A percentile compares a stretch with the other conserved stretches of the same genome.
phyloP scores from a whole-genome alignment of 495 filamentous ascomycete genomes.

The Podospora didyma region DNA sequence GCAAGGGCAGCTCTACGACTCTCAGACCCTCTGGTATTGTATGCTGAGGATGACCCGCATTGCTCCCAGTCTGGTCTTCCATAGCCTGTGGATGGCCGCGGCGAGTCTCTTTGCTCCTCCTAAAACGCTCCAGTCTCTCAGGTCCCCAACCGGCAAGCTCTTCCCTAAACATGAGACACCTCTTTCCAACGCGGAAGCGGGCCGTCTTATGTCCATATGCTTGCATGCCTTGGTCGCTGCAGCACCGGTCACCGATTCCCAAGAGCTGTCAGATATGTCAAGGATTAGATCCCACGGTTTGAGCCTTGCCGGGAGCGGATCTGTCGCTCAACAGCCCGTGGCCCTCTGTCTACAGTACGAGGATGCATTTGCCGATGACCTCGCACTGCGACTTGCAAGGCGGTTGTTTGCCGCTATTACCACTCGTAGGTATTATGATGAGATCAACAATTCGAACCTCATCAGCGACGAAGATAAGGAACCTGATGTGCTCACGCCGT shows the following conservation, averaged over 20 bases:
- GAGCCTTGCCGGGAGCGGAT: constrained; percentile 31
- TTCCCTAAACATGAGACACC: constrained; percentile 32
- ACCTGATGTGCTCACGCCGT: constrained; percentile 39
- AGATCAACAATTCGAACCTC: constrained; percentile 31
- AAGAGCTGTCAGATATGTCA: constrained; percentile 47
- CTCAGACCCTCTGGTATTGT: constrained; percentile 48
- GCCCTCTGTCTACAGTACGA: constrained; percentile 51
- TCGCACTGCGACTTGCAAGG: constrained; percentile 47
- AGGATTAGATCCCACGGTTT: constrained; percentile 46
- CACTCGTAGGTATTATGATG: constrained; percentile 43
- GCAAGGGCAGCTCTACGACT: constrained; percentile 42
- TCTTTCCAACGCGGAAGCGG: constrained; percentile 43
- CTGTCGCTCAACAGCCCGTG: constrained; percentile 35
- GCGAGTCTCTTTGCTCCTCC: constrained; percentile 65
- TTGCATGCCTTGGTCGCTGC: constrained; percentile 50
- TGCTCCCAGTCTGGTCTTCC: constrained; percentile 56
- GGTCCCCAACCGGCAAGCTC: constrained; percentile 37
- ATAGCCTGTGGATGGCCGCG: constrained; percentile 74
- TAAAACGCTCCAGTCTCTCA: constrained; percentile 44
- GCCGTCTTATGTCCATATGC: constrained; percentile 48
- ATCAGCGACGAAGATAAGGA: constrained; percentile 23
- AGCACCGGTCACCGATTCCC: constrained; percentile 41
- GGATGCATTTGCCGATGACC: constrained; percentile 49
- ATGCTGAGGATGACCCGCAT: constrained; percentile 49
- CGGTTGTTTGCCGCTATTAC: constrained; percentile 49